phyloP scores from a whole-genome alignment of 75 land plant species.

The Isoetes taiwanensis region DNA sequence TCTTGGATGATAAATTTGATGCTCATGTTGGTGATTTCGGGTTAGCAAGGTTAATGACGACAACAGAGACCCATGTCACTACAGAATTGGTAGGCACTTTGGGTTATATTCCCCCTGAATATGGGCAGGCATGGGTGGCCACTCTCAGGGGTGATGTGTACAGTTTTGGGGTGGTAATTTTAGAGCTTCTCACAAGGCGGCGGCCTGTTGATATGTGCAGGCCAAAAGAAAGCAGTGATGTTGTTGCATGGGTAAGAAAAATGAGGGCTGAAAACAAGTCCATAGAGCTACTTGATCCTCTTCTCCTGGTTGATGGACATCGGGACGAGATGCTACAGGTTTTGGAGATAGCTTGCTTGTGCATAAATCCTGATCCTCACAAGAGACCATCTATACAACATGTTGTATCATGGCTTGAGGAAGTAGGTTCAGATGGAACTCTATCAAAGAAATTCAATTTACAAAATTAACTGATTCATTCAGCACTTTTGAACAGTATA shows the following conservation, averaged over 20 bases:
- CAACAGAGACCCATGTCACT: constrained; percentile 42
- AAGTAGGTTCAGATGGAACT: no score
- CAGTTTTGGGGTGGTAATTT: constrained; percentile 69
- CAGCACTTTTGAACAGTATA: no score
- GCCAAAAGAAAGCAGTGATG: constrained; percentile 22
- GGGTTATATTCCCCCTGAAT: constrained; percentile 62
- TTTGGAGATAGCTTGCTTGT: constrained; percentile 42
- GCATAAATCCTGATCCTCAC: constrained; percentile 30
- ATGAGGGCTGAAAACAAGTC: constrained; percentile 34
- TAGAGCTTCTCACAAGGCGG: constrained; percentile 66
- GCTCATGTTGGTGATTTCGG: constrained; percentile 52
- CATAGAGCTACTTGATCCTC: constrained; percentile 34
- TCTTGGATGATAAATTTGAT: constrained; percentile 33
- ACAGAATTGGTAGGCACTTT: constrained; percentile 53
- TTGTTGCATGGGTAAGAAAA: constrained; percentile 39
- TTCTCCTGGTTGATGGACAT: constrained; percentile 14
- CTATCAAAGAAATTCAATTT: no score
- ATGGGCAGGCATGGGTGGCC: constrained; percentile 57
- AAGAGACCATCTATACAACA: constrained; percentile 32
- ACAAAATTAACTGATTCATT: no score
- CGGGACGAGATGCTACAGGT: constrained; percentile 25
- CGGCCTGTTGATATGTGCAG: constrained; percentile 45
- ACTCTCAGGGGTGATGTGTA: constrained; percentile 81
- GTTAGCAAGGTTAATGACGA: constrained; percentile 37
- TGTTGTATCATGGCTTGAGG: constrained; percentile 32